Conservation (phyloP, 2,329 filamentous ascomycete genomes). For the Beauveria bassiana region DNA sequence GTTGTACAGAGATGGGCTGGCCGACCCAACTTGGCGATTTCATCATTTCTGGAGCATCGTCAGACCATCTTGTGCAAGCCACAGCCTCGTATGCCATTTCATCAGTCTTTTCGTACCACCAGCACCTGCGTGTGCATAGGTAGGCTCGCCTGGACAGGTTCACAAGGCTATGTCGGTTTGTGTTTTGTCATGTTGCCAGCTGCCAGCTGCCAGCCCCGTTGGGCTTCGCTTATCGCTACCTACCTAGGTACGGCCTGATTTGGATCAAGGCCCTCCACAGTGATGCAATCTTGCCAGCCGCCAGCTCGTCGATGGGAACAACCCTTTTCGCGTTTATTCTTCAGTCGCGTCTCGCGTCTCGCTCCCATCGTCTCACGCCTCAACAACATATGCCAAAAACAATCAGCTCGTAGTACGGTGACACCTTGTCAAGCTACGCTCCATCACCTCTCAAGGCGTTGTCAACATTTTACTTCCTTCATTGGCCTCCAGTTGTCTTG, state of each 20-base stretch:
- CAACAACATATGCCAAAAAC: neutral
- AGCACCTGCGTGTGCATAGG: neutral
- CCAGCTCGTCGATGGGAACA: neutral
- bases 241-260: neutral
- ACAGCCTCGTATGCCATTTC: neutral
- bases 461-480: neutral
- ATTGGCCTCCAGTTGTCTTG: neutral
- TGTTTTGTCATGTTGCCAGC: neutral
- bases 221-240: neutral
- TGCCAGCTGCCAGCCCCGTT: conserved; percentile 6
- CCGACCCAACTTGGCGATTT: neutral
- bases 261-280: neutral
- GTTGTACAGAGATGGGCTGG: neutral
- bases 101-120: neutral
- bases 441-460: neutral
- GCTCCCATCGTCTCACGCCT: neutral
- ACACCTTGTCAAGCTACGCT: neutral
- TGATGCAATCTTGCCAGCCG: neutral
- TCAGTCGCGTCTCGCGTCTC: conserved; percentile 4
- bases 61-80: neutral
- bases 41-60: neutral
- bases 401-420: too few species aligned
- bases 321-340: conserved; percentile 6
- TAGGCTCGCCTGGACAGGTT: neutral
- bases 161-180: neutral